phyloP scores from a whole-genome alignment of 2,329 filamentous ascomycete genomes.

The Cladobotryum mycophilum region DNA sequence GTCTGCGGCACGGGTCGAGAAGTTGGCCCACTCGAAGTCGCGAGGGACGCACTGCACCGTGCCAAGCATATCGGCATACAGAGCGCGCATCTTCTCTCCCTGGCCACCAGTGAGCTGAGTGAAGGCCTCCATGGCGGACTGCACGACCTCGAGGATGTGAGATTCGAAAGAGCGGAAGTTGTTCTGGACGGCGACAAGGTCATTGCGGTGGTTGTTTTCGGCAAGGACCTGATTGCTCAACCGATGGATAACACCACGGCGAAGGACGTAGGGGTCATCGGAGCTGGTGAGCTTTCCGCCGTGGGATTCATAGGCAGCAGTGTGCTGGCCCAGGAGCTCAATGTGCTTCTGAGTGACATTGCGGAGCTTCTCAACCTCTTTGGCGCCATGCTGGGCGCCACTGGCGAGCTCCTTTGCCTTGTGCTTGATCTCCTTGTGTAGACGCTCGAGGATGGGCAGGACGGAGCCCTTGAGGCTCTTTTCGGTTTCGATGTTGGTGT shows the following conservation, averaged over 20 bases:
- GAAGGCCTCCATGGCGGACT: conserved; percentile 77
- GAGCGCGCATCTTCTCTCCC: conserved; percentile 69
- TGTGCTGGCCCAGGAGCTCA: conserved; percentile 82
- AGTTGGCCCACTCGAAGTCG: conserved; percentile 90
- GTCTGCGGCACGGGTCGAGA: conserved; percentile 63
- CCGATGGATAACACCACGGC: conserved; percentile 73
- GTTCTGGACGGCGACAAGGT: conserved; percentile 85
- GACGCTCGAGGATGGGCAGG: conserved; percentile 78
- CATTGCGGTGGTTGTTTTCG: conserved; percentile 93
- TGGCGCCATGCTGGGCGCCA: conserved; percentile 77
- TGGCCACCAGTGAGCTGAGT: conserved; percentile 74
- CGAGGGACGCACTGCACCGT: conserved; percentile 69
- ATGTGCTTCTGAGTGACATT: conserved; percentile 89
- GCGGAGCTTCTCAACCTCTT: conserved; percentile 86
- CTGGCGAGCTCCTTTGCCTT: conserved; percentile 84
- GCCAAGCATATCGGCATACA: conserved; percentile 78
- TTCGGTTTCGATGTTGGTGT: conserved; percentile 84
- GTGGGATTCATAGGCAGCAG: conserved; percentile 70
- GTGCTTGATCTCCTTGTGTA: conserved; percentile 95
- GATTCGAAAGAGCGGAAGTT: conserved; percentile 83
- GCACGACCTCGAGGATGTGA: conserved; percentile 76
- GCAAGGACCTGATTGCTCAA: conserved; percentile 86
- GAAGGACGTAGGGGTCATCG: conserved; percentile 84
- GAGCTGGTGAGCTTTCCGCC: conserved; percentile 62
- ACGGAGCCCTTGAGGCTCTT: conserved; percentile 83